Evolutionary conservation across 306 rosid genomes (phyloP).

Genomic region (Rosa lucieae): DNA sequence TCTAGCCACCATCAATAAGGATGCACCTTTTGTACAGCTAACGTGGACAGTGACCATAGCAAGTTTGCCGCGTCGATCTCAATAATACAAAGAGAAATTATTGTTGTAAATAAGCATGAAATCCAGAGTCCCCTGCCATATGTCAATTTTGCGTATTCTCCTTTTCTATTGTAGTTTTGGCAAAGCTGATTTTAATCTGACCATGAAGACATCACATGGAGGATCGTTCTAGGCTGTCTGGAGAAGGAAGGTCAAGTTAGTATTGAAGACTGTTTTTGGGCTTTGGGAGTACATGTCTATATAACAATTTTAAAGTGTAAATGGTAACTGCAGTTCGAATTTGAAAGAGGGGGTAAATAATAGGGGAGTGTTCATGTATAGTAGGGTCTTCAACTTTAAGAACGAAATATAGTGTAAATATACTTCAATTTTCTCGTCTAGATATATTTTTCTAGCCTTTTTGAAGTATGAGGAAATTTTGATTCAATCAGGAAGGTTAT

Average conservation of each 20-base stretch:
- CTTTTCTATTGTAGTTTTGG: slow-evolving; percentile 16
- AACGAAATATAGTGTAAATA: slow-evolving; percentile 55
- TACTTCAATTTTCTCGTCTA: slow-evolving; percentile 37
- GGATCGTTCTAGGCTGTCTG: slow-evolving; percentile 36
- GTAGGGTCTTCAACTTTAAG: slow-evolving; percentile 31
- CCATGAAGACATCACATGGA: slow-evolving; percentile 32
- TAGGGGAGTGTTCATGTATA: slow-evolving; percentile 17
- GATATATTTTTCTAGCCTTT: not conserved
- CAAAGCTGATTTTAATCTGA: slow-evolving; percentile 23
- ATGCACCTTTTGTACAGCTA: slow-evolving; percentile 66
- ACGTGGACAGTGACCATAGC: slow-evolving; percentile 46
- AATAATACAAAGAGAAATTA: slow-evolving; percentile 26
- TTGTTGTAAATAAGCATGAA: slow-evolving; percentile 59
- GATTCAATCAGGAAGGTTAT: not conserved
- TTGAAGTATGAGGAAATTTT: not conserved
- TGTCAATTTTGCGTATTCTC: slow-evolving; percentile 22
- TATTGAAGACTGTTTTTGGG: slow-evolving; percentile 20
- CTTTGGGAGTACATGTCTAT: slow-evolving; percentile 40
- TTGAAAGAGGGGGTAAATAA: slow-evolving; percentile 27
- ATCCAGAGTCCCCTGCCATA: slow-evolving; percentile 38
- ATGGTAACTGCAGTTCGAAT: slow-evolving; percentile 43
- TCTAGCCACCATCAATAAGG: slow-evolving; percentile 35
- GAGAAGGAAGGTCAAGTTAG: slow-evolving; percentile 24
- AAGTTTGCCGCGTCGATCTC: slow-evolving; percentile 17
- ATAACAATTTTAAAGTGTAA: slow-evolving; percentile 46